Conservation (phyloP, 331 rosid species). For the Quercus phellos region DNA sequence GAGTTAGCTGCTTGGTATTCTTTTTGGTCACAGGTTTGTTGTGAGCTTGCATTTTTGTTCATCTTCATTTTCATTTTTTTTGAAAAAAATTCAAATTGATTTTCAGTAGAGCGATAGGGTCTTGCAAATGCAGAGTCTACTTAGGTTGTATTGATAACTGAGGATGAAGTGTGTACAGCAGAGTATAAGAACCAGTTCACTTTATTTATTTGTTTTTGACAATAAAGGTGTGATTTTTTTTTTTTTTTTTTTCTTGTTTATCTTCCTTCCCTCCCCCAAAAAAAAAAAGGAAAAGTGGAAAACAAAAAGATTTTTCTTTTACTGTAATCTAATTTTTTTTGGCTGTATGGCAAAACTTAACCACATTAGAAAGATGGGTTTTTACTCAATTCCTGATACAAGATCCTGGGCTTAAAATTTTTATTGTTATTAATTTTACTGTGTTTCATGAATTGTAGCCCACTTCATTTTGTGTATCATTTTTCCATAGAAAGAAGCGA, state of each 20-base stretch:
- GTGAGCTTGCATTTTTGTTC: constrained; percentile 45
- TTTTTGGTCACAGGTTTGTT: constrained; percentile 49
- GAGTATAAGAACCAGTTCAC: constrained; percentile 51
- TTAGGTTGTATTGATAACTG: constrained; percentile 53
- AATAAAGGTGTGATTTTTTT: constrained; percentile 45
- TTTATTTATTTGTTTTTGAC: constrained; percentile 40
- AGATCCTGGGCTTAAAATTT: not conserved
- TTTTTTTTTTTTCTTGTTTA: not conserved
- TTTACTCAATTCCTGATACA: not conserved
- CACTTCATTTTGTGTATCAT: not conserved
- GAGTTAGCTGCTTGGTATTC: constrained; percentile 47
- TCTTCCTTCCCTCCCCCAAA: not conserved
- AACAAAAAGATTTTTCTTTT: too few relatives aligned
- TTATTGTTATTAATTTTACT: not conserved
- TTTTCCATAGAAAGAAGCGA: not conserved
- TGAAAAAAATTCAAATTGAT: constrained; percentile 27
- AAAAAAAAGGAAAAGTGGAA: too few relatives aligned
- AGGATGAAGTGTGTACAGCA: constrained; percentile 81
- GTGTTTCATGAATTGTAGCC: not conserved
- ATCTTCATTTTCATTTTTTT: constrained; percentile 40
- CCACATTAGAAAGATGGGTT: not conserved
- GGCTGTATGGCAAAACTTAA: not conserved
- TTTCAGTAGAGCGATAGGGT: constrained; percentile 43
- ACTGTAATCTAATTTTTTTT: not conserved
- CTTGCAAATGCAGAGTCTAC: constrained; percentile 58